Evolutionary conservation across 805 yeast species (phyloP).

Genomic region (Teunomyces funiuensis): DNA sequence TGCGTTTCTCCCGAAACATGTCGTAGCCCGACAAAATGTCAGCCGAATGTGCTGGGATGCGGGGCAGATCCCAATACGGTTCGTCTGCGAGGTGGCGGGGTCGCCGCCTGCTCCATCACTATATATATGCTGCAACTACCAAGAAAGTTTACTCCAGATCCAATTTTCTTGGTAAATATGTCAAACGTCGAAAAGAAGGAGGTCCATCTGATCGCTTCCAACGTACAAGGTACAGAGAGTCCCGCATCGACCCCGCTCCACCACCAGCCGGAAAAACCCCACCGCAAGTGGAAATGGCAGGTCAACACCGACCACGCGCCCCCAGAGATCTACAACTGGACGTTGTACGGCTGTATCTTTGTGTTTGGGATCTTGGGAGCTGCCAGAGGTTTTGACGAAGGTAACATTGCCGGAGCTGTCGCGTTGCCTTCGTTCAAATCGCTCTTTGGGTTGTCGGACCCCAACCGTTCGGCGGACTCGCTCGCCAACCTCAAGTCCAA

Average conservation of each 20-base stretch:
- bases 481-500: constrained; percentile 23
- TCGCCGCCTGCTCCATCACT: too few relatives aligned
- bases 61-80: too few relatives aligned
- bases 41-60: too few relatives aligned
- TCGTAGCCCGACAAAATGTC: too few relatives aligned
- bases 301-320: constrained; percentile 19
- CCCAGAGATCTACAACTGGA: constrained; percentile 21
- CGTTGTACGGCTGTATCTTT: constrained; percentile 18
- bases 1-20: too few relatives aligned
- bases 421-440: constrained; percentile 18
- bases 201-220: constrained; percentile 2
- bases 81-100: too few relatives aligned
- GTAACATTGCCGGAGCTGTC: constrained; percentile 21
- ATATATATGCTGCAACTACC: too few relatives aligned
- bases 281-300: constrained; percentile 16
- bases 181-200: constrained; percentile 5
- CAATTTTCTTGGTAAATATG: too few relatives aligned
- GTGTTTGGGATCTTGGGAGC: constrained; percentile 24
- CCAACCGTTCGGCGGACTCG: constrained; percentile 13
- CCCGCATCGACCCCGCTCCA: neutral
- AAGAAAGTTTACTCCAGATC: neutral
- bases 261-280: too few relatives aligned
- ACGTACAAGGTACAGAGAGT: neutral
- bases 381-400: constrained; percentile 25
- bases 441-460: constrained; percentile 18